A percentile compares a stretch with the other conserved stretches of the same genome.
Conservation (phyloP, 495 filamentous ascomycete genomes). For the Penicillium tannophilum region DNA sequence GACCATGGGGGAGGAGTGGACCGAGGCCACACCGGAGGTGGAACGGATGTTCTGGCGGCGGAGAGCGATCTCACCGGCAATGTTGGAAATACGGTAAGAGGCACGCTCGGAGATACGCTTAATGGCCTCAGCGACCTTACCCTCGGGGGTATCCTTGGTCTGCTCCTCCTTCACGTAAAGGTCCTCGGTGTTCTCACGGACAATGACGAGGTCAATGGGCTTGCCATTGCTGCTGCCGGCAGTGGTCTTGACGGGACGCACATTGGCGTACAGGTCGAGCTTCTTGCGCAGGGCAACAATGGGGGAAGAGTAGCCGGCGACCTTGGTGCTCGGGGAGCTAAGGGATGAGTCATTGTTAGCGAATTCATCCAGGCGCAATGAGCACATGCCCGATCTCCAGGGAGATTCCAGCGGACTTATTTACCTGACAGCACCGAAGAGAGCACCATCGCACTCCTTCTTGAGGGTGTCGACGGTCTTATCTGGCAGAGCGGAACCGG, state of each 20-base stretch:
- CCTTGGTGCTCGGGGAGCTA: constrained; percentile 81
- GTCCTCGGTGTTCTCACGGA: constrained; percentile 98
- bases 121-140: constrained; percentile 94
- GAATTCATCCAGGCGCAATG: not conserved
- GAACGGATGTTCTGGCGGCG: constrained; percentile 78
- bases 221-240: constrained; percentile 48
- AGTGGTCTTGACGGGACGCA: constrained; percentile 92
- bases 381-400: not conserved
- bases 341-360: not conserved
- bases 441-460: constrained; percentile 89
- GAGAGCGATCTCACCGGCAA: constrained; percentile 92
- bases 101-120: constrained; percentile 92
- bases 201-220: constrained; percentile 94
- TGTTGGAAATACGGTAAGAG: constrained; percentile 79
- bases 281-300: constrained; percentile 97
- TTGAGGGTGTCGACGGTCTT: constrained; percentile 83
- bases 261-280: constrained; percentile 94
- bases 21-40: constrained; percentile 43
- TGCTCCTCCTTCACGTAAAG: constrained; percentile 97
- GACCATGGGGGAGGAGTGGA: constrained; percentile 72
- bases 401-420: not conserved
- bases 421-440: constrained; percentile 91
- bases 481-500: constrained; percentile 83
- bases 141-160: constrained; percentile 68
- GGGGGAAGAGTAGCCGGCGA: constrained; percentile 93